These are phyloP conservation scores for Ogataea trehaloabstinens DNA, from an alignment of 805 yeast species.

Conservation along the genomic window DNA sequence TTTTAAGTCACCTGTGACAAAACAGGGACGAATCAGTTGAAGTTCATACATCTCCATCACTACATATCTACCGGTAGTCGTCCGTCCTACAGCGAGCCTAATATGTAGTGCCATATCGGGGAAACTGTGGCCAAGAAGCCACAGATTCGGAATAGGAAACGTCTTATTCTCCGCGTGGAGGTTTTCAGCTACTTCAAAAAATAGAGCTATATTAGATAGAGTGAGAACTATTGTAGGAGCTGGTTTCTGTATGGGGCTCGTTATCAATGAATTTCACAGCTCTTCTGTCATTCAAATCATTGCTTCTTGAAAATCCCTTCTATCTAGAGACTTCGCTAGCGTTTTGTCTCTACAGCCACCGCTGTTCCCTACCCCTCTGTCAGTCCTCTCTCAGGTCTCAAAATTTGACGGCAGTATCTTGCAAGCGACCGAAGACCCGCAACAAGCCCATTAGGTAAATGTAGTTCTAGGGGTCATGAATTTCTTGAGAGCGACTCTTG, in stretches of 20 bases:
- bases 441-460: slow-evolving; percentile 73
- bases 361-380: slow-evolving; percentile 72
- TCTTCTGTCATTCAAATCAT: slow-evolving; percentile 47
- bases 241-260: slow-evolving; percentile 83
- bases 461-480: slow-evolving; percentile 56
- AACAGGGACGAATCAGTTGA: background rate
- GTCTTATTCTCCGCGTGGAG: too few species aligned
- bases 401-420: slow-evolving; percentile 68
- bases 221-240: slow-evolving; percentile 47
- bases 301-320: slow-evolving; percentile 48
- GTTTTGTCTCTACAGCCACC: slow-evolving; percentile 72
- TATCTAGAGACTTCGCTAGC: slow-evolving; percentile 64
- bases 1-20: background rate
- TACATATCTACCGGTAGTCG: too few species aligned
- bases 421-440: slow-evolving; percentile 79
- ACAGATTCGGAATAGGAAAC: background rate
- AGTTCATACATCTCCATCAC: background rate
- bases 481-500: slow-evolving; percentile 32
- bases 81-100: too few species aligned
- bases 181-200: too few species aligned
- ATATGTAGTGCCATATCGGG: background rate
- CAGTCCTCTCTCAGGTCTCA: slow-evolving; percentile 46
- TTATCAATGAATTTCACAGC: slow-evolving; percentile 71
- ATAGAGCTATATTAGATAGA: too few species aligned
- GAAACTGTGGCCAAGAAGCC: background rate